Evolutionary conservation across 148 eudicot species (phyloP).

Genomic region (Selenicereus undatus): DNA sequence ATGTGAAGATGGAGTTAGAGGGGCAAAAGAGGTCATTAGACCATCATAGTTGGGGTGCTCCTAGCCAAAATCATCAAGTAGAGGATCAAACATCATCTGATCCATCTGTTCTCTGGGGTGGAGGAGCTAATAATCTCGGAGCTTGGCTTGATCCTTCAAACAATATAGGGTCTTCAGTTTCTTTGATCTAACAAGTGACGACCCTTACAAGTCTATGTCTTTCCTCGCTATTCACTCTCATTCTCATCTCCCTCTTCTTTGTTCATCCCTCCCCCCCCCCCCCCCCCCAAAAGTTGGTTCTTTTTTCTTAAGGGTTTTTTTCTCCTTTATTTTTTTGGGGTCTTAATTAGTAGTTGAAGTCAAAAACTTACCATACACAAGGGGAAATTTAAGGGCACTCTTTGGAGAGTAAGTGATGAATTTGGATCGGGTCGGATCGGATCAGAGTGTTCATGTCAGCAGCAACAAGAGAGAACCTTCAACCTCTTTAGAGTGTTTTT

Average conservation of each 20-base stretch:
- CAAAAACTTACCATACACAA: slow-evolving; percentile 12
- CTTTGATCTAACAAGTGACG: slow-evolving; percentile 42
- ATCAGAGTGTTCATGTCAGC: slow-evolving; percentile 70
- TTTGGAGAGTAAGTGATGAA: background rate
- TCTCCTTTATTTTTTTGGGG: background rate
- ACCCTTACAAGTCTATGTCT: background rate
- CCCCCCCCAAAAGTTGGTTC: background rate
- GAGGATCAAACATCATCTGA: slow-evolving; percentile 37
- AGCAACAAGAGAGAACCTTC: slow-evolving; percentile 38
- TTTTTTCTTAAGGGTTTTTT: background rate
- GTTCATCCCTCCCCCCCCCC: background rate
- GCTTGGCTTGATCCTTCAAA: slow-evolving; percentile 69
- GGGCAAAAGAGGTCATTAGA: slow-evolving; percentile 29
- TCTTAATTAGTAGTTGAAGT: background rate
- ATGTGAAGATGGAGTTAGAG: slow-evolving; percentile 39
- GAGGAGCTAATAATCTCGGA: slow-evolving; percentile 26
- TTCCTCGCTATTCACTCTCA: background rate
- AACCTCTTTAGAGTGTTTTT: background rate
- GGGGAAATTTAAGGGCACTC: background rate
- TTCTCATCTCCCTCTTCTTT: slow-evolving; percentile 1
- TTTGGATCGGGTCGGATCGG: slow-evolving; percentile 21
- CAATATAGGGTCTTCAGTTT: slow-evolving; percentile 51
- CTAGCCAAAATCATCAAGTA: slow-evolving; percentile 18
- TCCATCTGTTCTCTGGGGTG: slow-evolving; percentile 50
- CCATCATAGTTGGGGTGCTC: slow-evolving; percentile 25